Percentiles rank a stretch among this genome's conserved stretches.
Conservation (phyloP, 2,329 filamentous ascomycete genomes). For the Parafenestella ontariensis region DNA sequence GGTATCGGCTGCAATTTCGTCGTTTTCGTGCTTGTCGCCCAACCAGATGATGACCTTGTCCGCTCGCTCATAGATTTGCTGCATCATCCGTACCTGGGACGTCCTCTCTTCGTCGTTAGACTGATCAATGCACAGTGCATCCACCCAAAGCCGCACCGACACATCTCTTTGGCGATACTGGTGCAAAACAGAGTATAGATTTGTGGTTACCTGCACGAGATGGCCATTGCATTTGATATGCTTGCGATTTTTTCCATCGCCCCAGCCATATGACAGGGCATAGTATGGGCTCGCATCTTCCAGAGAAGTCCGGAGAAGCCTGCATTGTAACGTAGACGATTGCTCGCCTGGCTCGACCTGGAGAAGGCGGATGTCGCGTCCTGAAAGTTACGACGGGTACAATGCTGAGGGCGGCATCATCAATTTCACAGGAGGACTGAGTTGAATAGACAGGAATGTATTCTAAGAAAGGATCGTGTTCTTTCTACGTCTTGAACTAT, state of each 20-base stretch:
- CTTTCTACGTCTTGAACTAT: no score
- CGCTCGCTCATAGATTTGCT: constrained; percentile 3
- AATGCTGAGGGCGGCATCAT: no score
- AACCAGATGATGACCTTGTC: constrained; percentile 4
- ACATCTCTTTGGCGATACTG: background rate
- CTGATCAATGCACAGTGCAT: background rate
- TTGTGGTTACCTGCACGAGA: background rate
- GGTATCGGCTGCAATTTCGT: background rate
- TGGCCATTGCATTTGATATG: background rate
- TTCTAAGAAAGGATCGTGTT: no score
- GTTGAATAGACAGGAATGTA: no score
- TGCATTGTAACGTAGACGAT: background rate
- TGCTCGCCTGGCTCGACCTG: background rate
- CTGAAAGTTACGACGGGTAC: background rate
- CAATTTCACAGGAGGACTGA: no score
- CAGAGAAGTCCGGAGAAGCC: background rate
- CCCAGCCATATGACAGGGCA: constrained; percentile 1
- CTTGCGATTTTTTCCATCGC: background rate
- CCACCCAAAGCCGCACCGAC: background rate
- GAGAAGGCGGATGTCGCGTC: background rate
- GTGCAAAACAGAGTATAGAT: background rate
- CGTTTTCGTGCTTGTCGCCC: background rate
- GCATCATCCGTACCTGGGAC: constrained; percentile 9
- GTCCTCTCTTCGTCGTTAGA: constrained; percentile 1
- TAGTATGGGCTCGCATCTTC: background rate